phyloP scores from a whole-genome alignment of 371 early-diverging fungal genomes.

The Mortierella sp. region DNA sequence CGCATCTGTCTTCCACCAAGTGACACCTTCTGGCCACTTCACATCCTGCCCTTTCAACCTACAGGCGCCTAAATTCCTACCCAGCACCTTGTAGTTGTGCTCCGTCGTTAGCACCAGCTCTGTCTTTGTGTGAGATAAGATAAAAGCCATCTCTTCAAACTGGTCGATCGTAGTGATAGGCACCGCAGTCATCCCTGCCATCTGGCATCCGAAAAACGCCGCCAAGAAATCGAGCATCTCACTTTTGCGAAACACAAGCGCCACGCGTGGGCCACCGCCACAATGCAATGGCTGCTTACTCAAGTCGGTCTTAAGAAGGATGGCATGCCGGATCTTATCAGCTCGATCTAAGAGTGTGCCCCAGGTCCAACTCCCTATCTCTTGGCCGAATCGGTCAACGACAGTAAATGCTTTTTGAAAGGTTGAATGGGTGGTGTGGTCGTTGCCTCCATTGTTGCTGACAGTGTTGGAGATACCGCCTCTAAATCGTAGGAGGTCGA shows the following conservation, averaged over 20 bases:
- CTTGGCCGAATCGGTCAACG: constrained; percentile 80
- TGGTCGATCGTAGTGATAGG: constrained; percentile 86
- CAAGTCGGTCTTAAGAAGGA: constrained; percentile 64
- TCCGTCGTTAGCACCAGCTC: constrained; percentile 84
- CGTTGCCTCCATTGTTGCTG: too few species aligned
- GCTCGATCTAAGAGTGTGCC: constrained; percentile 76
- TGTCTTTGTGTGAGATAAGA: constrained; percentile 73
- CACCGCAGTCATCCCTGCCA: constrained; percentile 86
- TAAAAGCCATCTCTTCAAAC: constrained; percentile 79
- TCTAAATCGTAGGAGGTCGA: constrained; percentile 63
- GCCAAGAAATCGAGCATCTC: constrained; percentile 86
- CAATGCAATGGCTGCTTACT: constrained; percentile 10
- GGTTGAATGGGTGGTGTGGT: not conserved
- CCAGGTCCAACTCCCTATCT: constrained; percentile 74
- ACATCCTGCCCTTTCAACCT: not conserved
- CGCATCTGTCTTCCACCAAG: constrained; percentile 85
- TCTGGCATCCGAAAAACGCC: constrained; percentile 82
- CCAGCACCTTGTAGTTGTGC: constrained; percentile 74
- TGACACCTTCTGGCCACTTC: constrained; percentile 70
- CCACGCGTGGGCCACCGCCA: constrained; percentile 74
- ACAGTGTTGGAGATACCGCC: not conserved
- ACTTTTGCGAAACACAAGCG: constrained; percentile 81
- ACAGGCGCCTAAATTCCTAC: constrained; percentile 67
- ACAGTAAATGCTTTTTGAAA: constrained; percentile 66
- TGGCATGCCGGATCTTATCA: constrained; percentile 71